A percentile compares a stretch with the other conserved stretches of the same genome.
Evolutionary conservation across 2,329 filamentous ascomycete genomes (phyloP).

Genomic region (Dothideomycetidae sp.): DNA sequence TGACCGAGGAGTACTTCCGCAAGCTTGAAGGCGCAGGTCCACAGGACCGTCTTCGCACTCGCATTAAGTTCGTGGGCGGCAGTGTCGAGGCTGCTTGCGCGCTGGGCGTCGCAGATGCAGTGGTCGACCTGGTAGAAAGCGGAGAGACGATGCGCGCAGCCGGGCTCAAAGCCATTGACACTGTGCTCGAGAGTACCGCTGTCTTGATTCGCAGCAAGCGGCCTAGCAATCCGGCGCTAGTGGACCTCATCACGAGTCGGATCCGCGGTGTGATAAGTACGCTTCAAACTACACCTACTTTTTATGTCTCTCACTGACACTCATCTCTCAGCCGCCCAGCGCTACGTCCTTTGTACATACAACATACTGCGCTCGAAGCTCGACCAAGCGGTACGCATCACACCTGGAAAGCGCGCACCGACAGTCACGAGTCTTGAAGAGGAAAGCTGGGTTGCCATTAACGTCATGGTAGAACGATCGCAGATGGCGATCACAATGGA

Average conservation of each 20-base stretch:
- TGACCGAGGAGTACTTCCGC: constrained; percentile 73
- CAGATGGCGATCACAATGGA: constrained; percentile 79
- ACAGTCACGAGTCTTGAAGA: constrained; percentile 83
- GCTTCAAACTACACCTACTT: constrained; percentile 16
- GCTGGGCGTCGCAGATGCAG: constrained; percentile 86
- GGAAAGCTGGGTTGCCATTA: constrained; percentile 86
- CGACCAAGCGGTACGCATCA: constrained; percentile 55
- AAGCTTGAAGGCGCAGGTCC: constrained; percentile 48
- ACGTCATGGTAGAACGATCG: constrained; percentile 84
- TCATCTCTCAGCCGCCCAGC: constrained; percentile 58
- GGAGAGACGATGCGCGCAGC: constrained; percentile 97
- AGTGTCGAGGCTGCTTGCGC: constrained; percentile 97
- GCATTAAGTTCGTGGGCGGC: constrained; percentile 85
- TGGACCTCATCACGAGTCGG: constrained; percentile 71
- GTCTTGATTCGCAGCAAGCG: constrained; percentile 84
- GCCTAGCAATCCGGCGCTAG: constrained; percentile 63
- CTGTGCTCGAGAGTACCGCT: constrained; percentile 74
- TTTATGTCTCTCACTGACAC: not conserved
- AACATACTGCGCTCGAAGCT: constrained; percentile 68
- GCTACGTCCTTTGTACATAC: constrained; percentile 90
- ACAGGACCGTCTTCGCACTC: constrained; percentile 55
- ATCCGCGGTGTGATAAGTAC: constrained; percentile 83
- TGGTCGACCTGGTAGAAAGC: constrained; percentile 98
- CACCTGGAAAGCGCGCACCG: constrained; percentile 83
- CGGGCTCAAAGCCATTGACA: constrained; percentile 85